Percentiles rank a stretch among this genome's conserved stretches.
These are phyloP conservation scores for Scenedesmus sp. DNA, from an alignment of 163 green algal species.

Conservation along the genomic window DNA sequence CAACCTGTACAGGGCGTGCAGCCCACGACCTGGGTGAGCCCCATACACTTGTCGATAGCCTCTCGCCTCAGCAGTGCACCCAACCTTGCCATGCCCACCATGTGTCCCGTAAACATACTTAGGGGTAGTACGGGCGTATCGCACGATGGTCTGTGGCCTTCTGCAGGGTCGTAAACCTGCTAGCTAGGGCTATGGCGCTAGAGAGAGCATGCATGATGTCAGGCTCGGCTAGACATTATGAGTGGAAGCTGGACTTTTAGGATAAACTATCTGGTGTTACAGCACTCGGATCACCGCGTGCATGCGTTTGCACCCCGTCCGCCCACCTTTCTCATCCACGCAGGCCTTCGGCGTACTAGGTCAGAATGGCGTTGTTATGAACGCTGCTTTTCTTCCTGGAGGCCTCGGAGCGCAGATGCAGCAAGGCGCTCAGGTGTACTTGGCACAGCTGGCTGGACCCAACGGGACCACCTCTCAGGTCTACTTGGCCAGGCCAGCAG, in stretches of 20 bases:
- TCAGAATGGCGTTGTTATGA: constrained; percentile 53
- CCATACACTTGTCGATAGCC: neutral
- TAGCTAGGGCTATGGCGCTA: constrained; percentile 12
- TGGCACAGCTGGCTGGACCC: constrained; percentile 37
- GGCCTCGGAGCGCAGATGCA: constrained; percentile 13
- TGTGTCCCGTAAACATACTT: neutral
- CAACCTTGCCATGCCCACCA: neutral
- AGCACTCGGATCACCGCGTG: constrained; percentile 1
- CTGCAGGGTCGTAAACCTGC: neutral
- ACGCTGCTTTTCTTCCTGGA: constrained; percentile 10
- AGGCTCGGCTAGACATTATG: neutral
- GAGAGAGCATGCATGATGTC: neutral
- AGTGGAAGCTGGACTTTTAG: neutral
- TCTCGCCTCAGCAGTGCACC: neutral
- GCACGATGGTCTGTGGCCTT: neutral
- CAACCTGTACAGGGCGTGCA: neutral
- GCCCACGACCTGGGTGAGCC: constrained; percentile 10
- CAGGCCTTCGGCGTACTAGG: constrained; percentile 49
- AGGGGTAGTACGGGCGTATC: neutral
- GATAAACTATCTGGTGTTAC: neutral
- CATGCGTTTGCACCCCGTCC: neutral
- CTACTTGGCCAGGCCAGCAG: constrained; percentile 30
- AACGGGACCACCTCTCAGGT: constrained; percentile 15
- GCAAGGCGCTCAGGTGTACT: constrained; percentile 41
- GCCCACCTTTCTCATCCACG: neutral